Evolutionary conservation across 2,329 filamentous ascomycete species (phyloP).

Genomic region (Ascochyta pisi): DNA sequence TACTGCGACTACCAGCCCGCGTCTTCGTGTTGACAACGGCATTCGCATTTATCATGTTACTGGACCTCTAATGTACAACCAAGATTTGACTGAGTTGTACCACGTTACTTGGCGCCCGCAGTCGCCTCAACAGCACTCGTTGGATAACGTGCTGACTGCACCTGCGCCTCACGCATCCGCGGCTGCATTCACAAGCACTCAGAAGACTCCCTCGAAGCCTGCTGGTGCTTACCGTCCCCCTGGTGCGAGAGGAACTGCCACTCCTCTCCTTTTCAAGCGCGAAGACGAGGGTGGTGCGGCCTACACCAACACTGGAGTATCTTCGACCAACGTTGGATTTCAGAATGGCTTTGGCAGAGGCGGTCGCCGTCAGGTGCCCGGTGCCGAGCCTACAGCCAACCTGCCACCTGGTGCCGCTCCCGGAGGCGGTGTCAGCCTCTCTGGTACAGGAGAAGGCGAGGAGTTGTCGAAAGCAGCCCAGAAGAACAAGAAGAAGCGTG

Average conservation of each 20-base stretch:
- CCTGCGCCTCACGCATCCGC: slow-evolving; percentile 85
- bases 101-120: slow-evolving; percentile 85
- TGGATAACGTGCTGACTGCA: slow-evolving; percentile 75
- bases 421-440: slow-evolving; percentile 69
- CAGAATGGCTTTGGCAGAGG: slow-evolving; percentile 81
- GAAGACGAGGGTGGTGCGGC: slow-evolving; percentile 96
- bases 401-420: slow-evolving; percentile 73
- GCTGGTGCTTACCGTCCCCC: slow-evolving; percentile 97
- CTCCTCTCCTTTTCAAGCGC: slow-evolving; percentile 93
- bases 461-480: slow-evolving; percentile 81
- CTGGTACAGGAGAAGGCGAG: slow-evolving; percentile 70
- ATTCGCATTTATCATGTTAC: slow-evolving; percentile 93
- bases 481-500: slow-evolving; percentile 99
- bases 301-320: slow-evolving; percentile 79
- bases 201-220: slow-evolving; percentile 95
- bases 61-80: slow-evolving; percentile 89
- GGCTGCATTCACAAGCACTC: slow-evolving; percentile 77
- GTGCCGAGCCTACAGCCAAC: slow-evolving; percentile 74
- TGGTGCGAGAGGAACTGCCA: slow-evolving; percentile 85
- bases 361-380: slow-evolving; percentile 80
- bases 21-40: slow-evolving; percentile 94
- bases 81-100: slow-evolving; percentile 94
- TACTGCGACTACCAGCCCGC: slow-evolving; percentile 96
- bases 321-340: slow-evolving; percentile 61
- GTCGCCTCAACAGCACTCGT: slow-evolving; percentile 64